Evolutionary conservation across 306 rosid genomes (phyloP).

Genomic region (Gynostemma pentaphyllum): DNA sequence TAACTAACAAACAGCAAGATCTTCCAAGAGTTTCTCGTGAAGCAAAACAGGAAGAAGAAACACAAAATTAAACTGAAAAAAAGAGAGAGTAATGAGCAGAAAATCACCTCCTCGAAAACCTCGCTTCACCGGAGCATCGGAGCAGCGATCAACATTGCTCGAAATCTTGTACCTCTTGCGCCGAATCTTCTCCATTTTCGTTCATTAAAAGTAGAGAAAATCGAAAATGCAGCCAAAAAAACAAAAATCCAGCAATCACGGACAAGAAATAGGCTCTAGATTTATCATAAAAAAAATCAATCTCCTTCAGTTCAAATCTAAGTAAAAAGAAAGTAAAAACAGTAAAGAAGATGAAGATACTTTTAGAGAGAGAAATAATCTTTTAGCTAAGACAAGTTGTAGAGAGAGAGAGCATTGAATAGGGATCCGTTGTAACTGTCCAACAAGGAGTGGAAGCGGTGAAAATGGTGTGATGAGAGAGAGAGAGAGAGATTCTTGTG

Average conservation of each 20-base stretch:
- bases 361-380: not conserved
- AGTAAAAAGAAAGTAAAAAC: not conserved
- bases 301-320: not conserved
- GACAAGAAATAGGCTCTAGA: not conserved
- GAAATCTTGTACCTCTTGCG: conserved; percentile 27
- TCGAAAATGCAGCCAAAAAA: not conserved
- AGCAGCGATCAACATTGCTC: conserved; percentile 19
- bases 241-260: not conserved
- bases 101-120: conserved; percentile 32
- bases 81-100: too few relatives aligned
- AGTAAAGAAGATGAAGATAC: not conserved
- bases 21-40: not conserved
- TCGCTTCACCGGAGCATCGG: conserved; percentile 19
- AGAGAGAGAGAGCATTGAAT: not conserved
- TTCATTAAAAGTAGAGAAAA: conserved; percentile 30
- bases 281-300: too few relatives aligned
- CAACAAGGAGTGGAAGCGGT: conserved; percentile 1
- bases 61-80: not conserved
- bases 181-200: conserved; percentile 40
- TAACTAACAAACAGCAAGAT: not conserved
- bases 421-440: conserved; percentile 11
- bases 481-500: not conserved
- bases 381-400: not conserved
- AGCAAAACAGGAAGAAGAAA: not conserved
- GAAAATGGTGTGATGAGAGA: conserved; percentile 8